A percentile compares a stretch with the other conserved stretches of the same genome.
These are phyloP conservation scores for Nemania bipapillata DNA, from an alignment of 2,329 filamentous ascomycete species.

Conservation along the genomic window DNA sequence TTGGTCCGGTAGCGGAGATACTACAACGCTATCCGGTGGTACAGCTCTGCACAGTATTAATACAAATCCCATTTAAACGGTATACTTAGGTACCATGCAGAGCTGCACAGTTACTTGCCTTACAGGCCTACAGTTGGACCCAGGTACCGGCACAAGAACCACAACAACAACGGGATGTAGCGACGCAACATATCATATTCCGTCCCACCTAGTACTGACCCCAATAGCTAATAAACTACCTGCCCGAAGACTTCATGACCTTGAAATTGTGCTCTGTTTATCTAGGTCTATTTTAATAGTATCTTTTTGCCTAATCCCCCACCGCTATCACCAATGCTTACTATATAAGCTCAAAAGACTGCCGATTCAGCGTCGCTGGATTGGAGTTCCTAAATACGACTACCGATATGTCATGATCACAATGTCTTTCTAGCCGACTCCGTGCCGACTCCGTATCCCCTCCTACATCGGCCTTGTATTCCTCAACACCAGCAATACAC, in stretches of 20 bases:
- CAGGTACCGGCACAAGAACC: too few relatives aligned
- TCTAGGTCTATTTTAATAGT: not conserved
- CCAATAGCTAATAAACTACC: too few relatives aligned
- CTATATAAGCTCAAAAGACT: not conserved
- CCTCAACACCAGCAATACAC: not conserved
- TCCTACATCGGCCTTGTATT: not conserved
- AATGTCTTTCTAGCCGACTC: slow-evolving; percentile 17
- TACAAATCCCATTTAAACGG: not conserved
- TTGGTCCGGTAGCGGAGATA: too few relatives aligned
- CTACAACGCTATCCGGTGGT: not conserved
- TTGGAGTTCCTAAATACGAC: slow-evolving; percentile 28
- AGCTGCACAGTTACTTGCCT: not conserved
- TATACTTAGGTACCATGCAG: slow-evolving; percentile 18
- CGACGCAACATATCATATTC: too few relatives aligned
- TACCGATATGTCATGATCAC: slow-evolving; percentile 22
- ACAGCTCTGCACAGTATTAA: slow-evolving; percentile 4
- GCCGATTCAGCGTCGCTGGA: slow-evolving; percentile 37
- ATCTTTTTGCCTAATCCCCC: not conserved
- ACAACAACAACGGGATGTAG: too few relatives aligned
- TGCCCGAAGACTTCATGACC: not conserved
- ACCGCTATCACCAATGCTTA: not conserved
- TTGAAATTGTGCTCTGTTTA: not conserved
- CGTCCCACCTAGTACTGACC: not conserved
- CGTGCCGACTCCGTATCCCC: not conserved
- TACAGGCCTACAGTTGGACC: too few relatives aligned